Evolutionary conservation across 2,329 filamentous ascomycete species (phyloP).

Genomic region (Sclerotinia minor): DNA sequence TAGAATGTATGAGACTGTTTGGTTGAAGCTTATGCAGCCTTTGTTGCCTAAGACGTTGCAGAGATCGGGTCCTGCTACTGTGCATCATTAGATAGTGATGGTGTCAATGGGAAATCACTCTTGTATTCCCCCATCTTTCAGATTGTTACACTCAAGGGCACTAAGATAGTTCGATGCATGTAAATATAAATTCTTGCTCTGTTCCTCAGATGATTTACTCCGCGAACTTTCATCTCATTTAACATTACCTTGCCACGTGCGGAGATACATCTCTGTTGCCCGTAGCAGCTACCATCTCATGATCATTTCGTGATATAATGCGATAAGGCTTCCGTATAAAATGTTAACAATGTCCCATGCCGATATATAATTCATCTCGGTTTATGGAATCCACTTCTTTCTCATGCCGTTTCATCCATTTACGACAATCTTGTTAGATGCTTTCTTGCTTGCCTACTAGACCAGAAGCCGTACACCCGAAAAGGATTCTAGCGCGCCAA

Average conservation of each 20-base stretch:
- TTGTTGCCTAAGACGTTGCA: slow-evolving; percentile 10
- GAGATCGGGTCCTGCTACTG: background rate
- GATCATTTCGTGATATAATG: too few species aligned
- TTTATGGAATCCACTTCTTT: too few species aligned
- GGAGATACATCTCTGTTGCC: background rate
- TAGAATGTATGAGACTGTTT: slow-evolving; percentile 16
- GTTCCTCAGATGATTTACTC: background rate
- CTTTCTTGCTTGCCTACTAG: background rate
- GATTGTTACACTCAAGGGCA: background rate
- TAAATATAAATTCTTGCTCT: background rate
- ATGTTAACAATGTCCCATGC: too few species aligned
- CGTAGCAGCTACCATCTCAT: too few species aligned
- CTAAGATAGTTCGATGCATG: background rate
- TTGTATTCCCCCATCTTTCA: background rate
- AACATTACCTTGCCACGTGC: background rate
- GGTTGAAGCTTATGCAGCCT: slow-evolving; percentile 4
- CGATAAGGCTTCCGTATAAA: too few species aligned
- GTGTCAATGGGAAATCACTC: background rate
- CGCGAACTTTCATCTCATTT: background rate
- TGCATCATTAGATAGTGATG: background rate
- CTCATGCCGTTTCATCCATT: too few species aligned
- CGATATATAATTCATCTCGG: too few species aligned
- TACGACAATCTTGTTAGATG: background rate
- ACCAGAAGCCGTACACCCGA: background rate
- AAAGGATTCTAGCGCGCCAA: too few species aligned